Evolutionary conservation across 2,329 filamentous ascomycete genomes (phyloP).

Genomic region (Cladosporium austrohemisphaericum): DNA sequence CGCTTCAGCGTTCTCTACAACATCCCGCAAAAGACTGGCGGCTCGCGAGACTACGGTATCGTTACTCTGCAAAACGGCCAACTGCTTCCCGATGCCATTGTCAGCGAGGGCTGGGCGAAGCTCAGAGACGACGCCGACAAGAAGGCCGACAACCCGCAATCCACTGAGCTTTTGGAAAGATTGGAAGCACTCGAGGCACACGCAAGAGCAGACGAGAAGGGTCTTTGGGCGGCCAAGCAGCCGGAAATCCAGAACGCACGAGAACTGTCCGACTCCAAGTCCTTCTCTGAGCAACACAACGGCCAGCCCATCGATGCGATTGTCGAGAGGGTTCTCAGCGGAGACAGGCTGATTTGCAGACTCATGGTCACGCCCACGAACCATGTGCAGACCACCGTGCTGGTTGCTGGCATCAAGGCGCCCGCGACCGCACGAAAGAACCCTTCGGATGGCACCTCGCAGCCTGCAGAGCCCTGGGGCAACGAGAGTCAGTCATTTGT

Average conservation of each 20-base stretch:
- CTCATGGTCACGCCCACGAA: constrained; percentile 75
- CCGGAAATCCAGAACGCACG: constrained; percentile 71
- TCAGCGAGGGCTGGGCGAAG: constrained; percentile 89
- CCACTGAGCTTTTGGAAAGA: constrained; percentile 66
- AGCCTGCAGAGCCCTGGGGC: constrained; percentile 83
- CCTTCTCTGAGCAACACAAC: constrained; percentile 78
- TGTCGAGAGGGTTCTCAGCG: constrained; percentile 85
- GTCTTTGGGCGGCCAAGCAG: constrained; percentile 69
- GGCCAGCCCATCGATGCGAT: constrained; percentile 74
- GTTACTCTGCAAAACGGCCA: constrained; percentile 73
- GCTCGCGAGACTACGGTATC: constrained; percentile 77
- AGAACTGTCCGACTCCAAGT: constrained; percentile 71
- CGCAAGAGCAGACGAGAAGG: constrained; percentile 74
- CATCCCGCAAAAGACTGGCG: constrained; percentile 61
- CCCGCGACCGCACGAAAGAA: constrained; percentile 85
- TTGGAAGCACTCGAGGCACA: constrained; percentile 73
- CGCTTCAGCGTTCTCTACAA: constrained; percentile 84
- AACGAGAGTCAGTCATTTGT: constrained; percentile 87
- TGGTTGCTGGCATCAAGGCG: constrained; percentile 83
- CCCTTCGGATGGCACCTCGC: constrained; percentile 71
- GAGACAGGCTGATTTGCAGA: constrained; percentile 82
- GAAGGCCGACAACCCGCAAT: constrained; percentile 80
- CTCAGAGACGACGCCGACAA: constrained; percentile 90
- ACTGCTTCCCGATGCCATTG: constrained; percentile 72
- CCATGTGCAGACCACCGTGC: constrained; percentile 83